Conservation (phyloP, 768 basidiomycete species). For the Lyophyllum atratum region DNA sequence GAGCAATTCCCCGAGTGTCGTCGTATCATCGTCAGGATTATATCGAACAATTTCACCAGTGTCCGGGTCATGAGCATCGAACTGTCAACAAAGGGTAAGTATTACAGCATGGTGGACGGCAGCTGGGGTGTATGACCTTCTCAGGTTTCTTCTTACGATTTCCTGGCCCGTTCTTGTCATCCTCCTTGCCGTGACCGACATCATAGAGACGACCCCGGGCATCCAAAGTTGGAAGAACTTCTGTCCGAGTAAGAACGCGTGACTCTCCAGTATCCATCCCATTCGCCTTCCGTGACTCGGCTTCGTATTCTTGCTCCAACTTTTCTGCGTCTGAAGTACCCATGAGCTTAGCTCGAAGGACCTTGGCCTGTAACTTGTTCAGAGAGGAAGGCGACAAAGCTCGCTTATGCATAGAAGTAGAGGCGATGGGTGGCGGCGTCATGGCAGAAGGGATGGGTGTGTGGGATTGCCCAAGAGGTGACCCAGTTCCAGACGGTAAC, state of each 20-base stretch:
- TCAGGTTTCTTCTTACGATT: constrained; percentile 84
- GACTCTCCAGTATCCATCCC: constrained; percentile 41
- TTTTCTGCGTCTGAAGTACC: constrained; percentile 72
- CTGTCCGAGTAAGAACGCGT: constrained; percentile 61
- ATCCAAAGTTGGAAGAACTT: constrained; percentile 90
- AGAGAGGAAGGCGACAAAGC: constrained; percentile 75
- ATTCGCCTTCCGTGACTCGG: constrained; percentile 53
- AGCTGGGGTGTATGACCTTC: constrained; percentile 44
- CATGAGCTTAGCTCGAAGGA: constrained; percentile 89
- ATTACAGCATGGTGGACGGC: background rate
- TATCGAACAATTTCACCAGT: constrained; percentile 88
- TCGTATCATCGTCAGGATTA: constrained; percentile 88
- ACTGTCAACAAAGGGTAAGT: constrained; percentile 36
- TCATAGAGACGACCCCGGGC: constrained; percentile 86
- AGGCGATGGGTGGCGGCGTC: constrained; percentile 57
- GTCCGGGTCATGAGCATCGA: constrained; percentile 88
- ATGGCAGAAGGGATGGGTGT: constrained; percentile 93
- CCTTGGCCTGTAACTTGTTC: constrained; percentile 92
- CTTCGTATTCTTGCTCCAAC: constrained; percentile 87
- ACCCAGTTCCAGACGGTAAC: constrained; percentile 58
- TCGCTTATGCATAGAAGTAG: constrained; percentile 35
- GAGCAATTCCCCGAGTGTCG: constrained; percentile 87
- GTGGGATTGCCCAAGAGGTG: constrained; percentile 59
- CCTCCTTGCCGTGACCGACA: constrained; percentile 77
- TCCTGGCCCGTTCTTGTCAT: constrained; percentile 51